Conservation (phyloP, 768 basidiomycete species). For the Calocybe gangraenosa region DNA sequence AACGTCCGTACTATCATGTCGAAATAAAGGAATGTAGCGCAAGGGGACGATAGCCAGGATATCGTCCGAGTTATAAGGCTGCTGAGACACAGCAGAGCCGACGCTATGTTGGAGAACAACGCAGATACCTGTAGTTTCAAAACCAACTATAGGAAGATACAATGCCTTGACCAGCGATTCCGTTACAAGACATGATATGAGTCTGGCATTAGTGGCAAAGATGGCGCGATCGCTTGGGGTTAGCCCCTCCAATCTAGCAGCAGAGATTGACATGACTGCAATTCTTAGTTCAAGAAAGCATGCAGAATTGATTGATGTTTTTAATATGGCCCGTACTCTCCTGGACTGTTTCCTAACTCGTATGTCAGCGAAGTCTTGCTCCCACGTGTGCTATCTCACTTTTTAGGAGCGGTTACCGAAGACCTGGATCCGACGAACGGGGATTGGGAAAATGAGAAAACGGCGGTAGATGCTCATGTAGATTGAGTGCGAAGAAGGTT, state of each 20-base stretch:
- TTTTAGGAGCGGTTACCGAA: neutral
- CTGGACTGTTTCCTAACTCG: too few species aligned
- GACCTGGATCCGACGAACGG: constrained; percentile 1
- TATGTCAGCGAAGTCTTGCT: too few species aligned
- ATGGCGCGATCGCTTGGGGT: constrained; percentile 37
- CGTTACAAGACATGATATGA: constrained; percentile 56
- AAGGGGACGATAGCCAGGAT: constrained; percentile 47
- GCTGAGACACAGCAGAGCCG: constrained; percentile 18
- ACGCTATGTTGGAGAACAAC: constrained; percentile 33
- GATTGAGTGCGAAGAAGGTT: neutral
- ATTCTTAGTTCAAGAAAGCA: neutral
- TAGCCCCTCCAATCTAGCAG: constrained; percentile 24
- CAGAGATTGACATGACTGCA: constrained; percentile 23
- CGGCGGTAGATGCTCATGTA: neutral
- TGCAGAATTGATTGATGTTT: neutral
- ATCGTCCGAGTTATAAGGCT: constrained; percentile 26
- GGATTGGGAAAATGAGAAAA: neutral
- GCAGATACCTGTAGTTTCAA: constrained; percentile 34
- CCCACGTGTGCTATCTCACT: too few species aligned
- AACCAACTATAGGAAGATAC: constrained; percentile 35
- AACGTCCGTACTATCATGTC: constrained; percentile 25
- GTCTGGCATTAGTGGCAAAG: constrained; percentile 44
- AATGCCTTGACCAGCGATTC: constrained; percentile 48
- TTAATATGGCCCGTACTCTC: too few species aligned
- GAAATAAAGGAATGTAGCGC: constrained; percentile 42